A percentile compares a stretch with the other conserved stretches of the same genome.
These are phyloP conservation scores for Citrullus mucosospermus DNA, from an alignment of 306 rosid genomes.

Conservation along the genomic window DNA sequence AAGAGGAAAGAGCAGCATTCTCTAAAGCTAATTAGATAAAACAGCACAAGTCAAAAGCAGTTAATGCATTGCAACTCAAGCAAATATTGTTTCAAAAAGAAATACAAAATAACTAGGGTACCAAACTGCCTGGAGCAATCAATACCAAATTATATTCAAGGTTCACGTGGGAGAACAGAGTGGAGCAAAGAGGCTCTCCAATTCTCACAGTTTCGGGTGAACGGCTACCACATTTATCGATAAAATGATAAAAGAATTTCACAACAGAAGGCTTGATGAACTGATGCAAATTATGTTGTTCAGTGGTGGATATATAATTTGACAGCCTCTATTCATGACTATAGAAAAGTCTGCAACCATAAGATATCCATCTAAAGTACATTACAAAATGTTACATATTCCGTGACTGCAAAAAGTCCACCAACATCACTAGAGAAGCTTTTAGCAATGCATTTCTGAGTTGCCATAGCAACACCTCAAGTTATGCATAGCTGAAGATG, in stretches of 20 bases:
- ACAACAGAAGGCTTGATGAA: neutral
- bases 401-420: neutral
- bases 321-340: neutral
- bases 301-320: neutral
- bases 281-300: neutral
- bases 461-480: neutral
- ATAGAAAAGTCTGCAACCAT: neutral
- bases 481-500: neutral
- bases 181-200: neutral
- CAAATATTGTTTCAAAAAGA: neutral
- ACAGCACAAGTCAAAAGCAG: neutral
- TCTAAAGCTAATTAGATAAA: neutral
- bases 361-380: neutral
- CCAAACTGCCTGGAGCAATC: neutral
- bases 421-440: neutral
- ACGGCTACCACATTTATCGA: neutral
- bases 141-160: neutral
- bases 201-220: neutral
- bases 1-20: neutral
- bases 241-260: neutral
- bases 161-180: neutral
- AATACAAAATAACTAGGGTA: neutral
- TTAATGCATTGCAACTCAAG: neutral
- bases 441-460: neutral
- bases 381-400: neutral